Conservation (phyloP, 2,329 filamentous ascomycete genomes). For the Bipolaris victoriae region DNA sequence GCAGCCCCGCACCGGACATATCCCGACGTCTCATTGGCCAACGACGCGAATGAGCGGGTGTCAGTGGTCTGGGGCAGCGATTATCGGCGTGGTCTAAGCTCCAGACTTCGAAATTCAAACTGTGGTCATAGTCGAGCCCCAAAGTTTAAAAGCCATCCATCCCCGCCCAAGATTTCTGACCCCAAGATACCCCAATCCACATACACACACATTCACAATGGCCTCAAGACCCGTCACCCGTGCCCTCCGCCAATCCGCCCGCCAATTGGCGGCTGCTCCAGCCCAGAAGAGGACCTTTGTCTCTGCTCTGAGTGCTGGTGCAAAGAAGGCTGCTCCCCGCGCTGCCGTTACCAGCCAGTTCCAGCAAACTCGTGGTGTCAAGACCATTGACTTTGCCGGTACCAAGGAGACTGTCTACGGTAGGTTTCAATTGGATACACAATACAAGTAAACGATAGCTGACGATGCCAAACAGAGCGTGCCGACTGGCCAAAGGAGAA, state of each 20-base stretch:
- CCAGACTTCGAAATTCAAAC: conserved; percentile 23
- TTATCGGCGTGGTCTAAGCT: conserved; percentile 20
- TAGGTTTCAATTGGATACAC: conserved; percentile 54
- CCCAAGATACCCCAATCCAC: conserved; percentile 42
- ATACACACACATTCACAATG: conserved; percentile 63
- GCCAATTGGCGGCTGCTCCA: conserved; percentile 60
- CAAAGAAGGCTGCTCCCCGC: conserved; percentile 53
- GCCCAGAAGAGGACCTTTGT: conserved; percentile 65
- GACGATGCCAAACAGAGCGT: conserved; percentile 69
- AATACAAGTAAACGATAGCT: conserved; percentile 29
- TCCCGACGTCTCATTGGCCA: conserved; percentile 11
- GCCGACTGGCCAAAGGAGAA: conserved; percentile 98
- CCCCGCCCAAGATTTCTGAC: conserved; percentile 27
- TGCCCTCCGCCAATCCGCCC: conserved; percentile 64
- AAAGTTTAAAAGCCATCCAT: conserved; percentile 35
- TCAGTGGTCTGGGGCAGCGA: conserved; percentile 20
- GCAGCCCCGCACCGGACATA: neutral
- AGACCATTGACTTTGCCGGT: conserved; percentile 99
- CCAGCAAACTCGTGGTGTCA: conserved; percentile 83
- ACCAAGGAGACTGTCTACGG: conserved; percentile 93
- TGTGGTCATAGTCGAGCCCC: conserved; percentile 10
- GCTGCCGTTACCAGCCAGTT: conserved; percentile 55
- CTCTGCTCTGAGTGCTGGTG: conserved; percentile 58
- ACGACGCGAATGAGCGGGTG: conserved; percentile 6
- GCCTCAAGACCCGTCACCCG: conserved; percentile 75